Base-by-base conservation (phyloP, 2,329 filamentous ascomycete genomes). In the Verticillium dahliae region DNA sequence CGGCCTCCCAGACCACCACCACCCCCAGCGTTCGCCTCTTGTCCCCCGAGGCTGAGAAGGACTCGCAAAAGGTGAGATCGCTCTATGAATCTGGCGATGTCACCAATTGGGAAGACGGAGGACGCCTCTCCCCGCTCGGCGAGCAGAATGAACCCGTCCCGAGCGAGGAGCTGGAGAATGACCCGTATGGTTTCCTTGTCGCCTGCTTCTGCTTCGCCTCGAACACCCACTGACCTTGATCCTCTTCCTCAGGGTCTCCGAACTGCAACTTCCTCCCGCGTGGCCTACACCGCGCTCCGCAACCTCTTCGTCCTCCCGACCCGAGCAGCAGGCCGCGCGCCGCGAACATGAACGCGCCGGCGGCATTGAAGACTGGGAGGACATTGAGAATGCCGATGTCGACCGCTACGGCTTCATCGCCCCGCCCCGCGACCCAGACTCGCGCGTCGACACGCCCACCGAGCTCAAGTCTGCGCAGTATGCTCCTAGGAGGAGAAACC, bases 341-440 rank as follows among this genome's bases (percentile, higher is more conserved):
- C 69, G 71, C 67, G 74, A 75, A 57, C 77, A 78, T 63, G 81
- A 85, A 68, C 73, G 82, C 50, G 83, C 83, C 14, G 83, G 85
- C 56, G 84, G 85, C 15, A 76, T 88, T 22, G 87, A 90, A 70
- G 86, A 90, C 68, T 89, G 85, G 86, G 83, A 88, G 67, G 84
- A 89, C 66, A 75, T 90, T 2, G 76, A 85, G 60, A 84, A 80
- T 37, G 78, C 76, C 58, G 82, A 86, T 70, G 83, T 90, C 64
- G 87, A 90, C 74, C 81, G 87, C 69, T 90, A 89, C 69, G 87
- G 87, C 63, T 90, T 90, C 74, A 90, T 90, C 68, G 80, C 73
- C 59, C 70, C 76, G 54, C 78, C 77, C 15, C 77, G 76, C 39
- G 76, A 76, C 15, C 62, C 58, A n/a, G 71, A 71, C 7, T 77